A percentile compares a stretch with the other conserved stretches of the same genome.
These are phyloP conservation scores for Cicer chorassanicum DNA, from an alignment of 306 rosid genomes.

Conservation along the genomic window DNA sequence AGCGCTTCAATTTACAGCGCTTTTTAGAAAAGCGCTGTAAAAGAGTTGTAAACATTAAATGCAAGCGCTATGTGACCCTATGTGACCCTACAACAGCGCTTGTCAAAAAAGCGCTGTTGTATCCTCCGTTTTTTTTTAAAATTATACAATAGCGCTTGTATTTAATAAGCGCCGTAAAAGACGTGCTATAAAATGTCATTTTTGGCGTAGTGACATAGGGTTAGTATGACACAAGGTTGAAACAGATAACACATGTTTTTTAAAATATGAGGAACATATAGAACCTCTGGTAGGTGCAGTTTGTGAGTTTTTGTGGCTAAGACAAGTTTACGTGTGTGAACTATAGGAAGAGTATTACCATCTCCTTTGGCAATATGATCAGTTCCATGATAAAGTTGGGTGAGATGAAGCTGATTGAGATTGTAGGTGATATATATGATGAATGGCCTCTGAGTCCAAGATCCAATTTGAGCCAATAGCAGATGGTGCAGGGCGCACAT, in stretches of 20 bases:
- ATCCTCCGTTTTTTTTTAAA: no score
- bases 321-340: neutral
- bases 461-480: neutral
- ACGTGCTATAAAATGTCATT: no score
- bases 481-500: neutral
- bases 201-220: neutral
- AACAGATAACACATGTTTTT: neutral
- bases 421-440: neutral
- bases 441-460: neutral
- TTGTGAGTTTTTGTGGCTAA: neutral
- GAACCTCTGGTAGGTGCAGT: neutral
- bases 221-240: neutral
- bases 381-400: neutral
- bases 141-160: no score
- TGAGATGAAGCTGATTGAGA: neutral
- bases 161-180: no score
- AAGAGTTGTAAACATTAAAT: no score
- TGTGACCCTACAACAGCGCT: no score
- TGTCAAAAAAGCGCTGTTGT: no score
- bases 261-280: neutral
- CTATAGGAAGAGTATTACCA: neutral
- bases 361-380: neutral
- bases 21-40: no score
- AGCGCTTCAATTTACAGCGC: no score
- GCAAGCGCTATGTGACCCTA: no score